A percentile compares a stretch with the other conserved stretches of the same genome.
These are phyloP conservation scores for Amanita polypyramis DNA, from an alignment of 768 basidiomycete species.

Conservation along the genomic window DNA sequence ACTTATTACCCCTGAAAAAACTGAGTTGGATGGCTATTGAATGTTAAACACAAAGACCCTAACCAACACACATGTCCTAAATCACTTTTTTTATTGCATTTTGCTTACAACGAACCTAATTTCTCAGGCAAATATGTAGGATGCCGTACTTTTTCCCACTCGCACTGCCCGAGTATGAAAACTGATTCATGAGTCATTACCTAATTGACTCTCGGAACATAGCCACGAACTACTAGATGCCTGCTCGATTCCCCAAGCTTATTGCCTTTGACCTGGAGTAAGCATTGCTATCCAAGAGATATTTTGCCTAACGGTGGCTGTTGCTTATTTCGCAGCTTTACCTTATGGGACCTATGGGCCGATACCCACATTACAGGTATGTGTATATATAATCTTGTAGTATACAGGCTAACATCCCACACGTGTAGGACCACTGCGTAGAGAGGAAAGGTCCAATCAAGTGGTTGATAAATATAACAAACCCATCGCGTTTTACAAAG, in stretches of 20 bases:
- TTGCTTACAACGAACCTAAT: no score
- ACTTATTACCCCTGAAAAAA: no score
- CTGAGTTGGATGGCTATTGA: no score
- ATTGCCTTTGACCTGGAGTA: conserved; percentile 82
- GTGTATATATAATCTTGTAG: no score
- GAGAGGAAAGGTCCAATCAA: conserved; percentile 35
- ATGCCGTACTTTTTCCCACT: no score
- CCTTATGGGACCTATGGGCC: conserved; percentile 82
- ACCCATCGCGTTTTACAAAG: conserved; percentile 59
- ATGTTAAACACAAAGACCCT: no score
- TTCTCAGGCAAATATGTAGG: no score
- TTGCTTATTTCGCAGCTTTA: conserved; percentile 43
- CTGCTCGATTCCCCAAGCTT: conserved; percentile 35
- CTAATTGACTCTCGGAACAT: no score
- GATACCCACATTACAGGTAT: conserved; percentile 62
- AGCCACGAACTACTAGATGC: background rate
- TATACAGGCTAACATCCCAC: background rate
- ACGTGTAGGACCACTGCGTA: conserved; percentile 38
- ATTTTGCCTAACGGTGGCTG: background rate
- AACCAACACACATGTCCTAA: no score
- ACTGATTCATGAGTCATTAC: no score
- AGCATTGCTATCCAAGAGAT: conserved; percentile 7
- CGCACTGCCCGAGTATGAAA: no score
- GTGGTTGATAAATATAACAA: conserved; percentile 48
- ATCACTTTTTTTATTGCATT: no score